Evolutionary conservation across 2,329 filamentous ascomycete species (phyloP), one percentile per base, ranked within the genome.

Genomic region (Colletotrichum caudatum): DNA sequence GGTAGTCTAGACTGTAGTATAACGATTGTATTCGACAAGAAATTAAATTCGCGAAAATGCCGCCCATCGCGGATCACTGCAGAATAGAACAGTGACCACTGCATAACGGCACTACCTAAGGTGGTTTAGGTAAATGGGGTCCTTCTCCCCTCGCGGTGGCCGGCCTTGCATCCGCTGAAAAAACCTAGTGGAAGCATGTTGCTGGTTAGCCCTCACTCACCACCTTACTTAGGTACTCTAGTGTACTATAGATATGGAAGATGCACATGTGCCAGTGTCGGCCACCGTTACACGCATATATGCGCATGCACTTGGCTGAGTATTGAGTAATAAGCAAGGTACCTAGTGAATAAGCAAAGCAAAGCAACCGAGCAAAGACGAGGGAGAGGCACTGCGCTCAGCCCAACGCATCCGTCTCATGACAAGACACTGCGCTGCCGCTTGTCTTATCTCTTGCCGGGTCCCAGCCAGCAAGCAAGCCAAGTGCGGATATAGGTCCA

Each of bases 201-300:
- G 29, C 61, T 44, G 44, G 53, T 57, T 53, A 44, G 51, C 26
- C 64, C 16, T 64, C 50, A 69, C 16, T 59, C 53, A 58, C 69
- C 69, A 71, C 69, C 68, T 57, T 51, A 29, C 29, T 29, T 29
- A 29, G 29, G 29, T 29, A 29, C 29, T 29, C 29, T 29, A 29
- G 26, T 29, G 26, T 29, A 29, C 26, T 29, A 29, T 29, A 29
- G 29, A 29, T 29, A 23, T 51, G 41, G 58, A 23, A 33, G 44
- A 37, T n/a, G 57, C 68, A 57, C 56, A 61, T 67, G 57, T 58
- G 57, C 68, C 41, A 67, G 41, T 41, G 39, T 39, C 50, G 63
- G 35, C 57, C 59, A 64, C 51, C 14, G 35, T 58, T n/a, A 39
- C 67, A 70, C 67, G 67, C 67, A 66, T 66, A 66, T 66, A 66